These are phyloP conservation scores for Galium porrigens DNA, from an alignment of 305 asterid genomes.

Conservation along the genomic window DNA sequence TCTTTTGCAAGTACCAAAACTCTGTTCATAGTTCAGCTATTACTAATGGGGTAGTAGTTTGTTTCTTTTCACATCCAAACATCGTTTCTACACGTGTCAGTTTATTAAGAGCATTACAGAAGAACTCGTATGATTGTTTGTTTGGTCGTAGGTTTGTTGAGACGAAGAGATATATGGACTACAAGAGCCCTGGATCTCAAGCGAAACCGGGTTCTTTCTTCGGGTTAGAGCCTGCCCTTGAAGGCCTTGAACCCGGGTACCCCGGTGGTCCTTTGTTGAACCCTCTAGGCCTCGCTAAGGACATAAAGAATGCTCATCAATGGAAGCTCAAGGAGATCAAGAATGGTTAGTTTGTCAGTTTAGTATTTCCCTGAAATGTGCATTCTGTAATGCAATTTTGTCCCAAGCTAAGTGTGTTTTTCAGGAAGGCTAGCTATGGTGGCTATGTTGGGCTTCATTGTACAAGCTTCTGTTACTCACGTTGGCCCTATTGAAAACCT, in stretches of 20 bases:
- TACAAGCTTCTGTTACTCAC: conserved; percentile 73
- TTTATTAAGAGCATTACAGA: background rate
- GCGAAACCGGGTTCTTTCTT: conserved; percentile 57
- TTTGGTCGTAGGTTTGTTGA: conserved; percentile 50
- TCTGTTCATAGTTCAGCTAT: conserved; percentile 26
- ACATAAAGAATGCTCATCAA: conserved; percentile 60
- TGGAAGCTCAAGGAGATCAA: conserved; percentile 88
- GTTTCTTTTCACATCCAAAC: conserved; percentile 1
- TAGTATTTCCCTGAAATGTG: background rate
- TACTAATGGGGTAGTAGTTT: conserved; percentile 62
- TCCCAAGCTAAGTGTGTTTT: background rate
- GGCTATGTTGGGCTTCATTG: conserved; percentile 71
- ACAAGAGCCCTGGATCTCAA: conserved; percentile 59
- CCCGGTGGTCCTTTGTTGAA: conserved; percentile 85
- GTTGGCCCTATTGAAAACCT: conserved; percentile 81
- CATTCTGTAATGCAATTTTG: background rate
- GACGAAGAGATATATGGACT: conserved; percentile 81
- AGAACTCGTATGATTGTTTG: background rate
- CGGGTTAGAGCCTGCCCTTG: conserved; percentile 58
- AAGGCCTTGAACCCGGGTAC: conserved; percentile 63
- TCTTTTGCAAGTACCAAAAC: conserved; percentile 52
- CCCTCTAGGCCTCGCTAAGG: conserved; percentile 81
- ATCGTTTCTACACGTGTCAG: background rate
- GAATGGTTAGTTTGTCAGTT: conserved; percentile 44
- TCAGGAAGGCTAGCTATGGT: conserved; percentile 83